phyloP scores from a whole-genome alignment of 768 basidiomycete species.

The Dacryopinax primogenitus region DNA sequence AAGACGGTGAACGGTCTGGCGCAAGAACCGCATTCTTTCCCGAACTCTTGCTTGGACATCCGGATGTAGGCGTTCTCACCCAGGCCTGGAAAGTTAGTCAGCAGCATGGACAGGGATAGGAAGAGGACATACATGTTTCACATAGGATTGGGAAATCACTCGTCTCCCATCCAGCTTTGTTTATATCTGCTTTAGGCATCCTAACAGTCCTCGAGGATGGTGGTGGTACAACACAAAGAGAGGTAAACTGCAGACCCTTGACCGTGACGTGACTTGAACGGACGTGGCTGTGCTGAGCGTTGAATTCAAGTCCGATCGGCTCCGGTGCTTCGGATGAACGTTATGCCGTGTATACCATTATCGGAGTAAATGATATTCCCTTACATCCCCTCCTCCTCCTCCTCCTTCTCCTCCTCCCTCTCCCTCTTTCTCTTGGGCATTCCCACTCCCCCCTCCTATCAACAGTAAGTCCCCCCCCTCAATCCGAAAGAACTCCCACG shows the following conservation, averaged over 20 bases:
- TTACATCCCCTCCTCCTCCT: not conserved
- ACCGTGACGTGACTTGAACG: too few species aligned
- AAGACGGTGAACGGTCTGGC: constrained; percentile 94
- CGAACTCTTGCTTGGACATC: constrained; percentile 97
- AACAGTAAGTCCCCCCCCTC: not conserved
- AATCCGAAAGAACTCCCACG: too few species aligned
- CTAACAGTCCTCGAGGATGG: not conserved
- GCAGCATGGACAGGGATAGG: not conserved
- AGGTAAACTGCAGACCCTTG: too few species aligned
- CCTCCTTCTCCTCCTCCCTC: not conserved
- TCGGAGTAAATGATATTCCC: not conserved
- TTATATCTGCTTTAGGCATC: constrained; percentile 63
- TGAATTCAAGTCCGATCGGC: too few species aligned
- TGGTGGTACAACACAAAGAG: constrained; percentile 1
- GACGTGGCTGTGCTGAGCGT: too few species aligned
- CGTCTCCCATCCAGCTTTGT: constrained; percentile 90
- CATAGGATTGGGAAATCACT: constrained; percentile 89
- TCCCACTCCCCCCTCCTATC: not conserved
- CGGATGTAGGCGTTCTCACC: constrained; percentile 85
- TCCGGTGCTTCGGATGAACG: too few species aligned
- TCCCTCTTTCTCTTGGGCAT: not conserved
- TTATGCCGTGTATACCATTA: too few species aligned
- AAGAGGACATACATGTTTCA: constrained; percentile 60
- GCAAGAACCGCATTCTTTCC: constrained; percentile 92
- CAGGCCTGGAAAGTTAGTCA: constrained; percentile 40